Percentiles rank a stretch among this genome's conserved stretches.
phyloP scores from a whole-genome alignment of 164 flowering plant genomes.

The Dillenia suffruticosa region DNA sequence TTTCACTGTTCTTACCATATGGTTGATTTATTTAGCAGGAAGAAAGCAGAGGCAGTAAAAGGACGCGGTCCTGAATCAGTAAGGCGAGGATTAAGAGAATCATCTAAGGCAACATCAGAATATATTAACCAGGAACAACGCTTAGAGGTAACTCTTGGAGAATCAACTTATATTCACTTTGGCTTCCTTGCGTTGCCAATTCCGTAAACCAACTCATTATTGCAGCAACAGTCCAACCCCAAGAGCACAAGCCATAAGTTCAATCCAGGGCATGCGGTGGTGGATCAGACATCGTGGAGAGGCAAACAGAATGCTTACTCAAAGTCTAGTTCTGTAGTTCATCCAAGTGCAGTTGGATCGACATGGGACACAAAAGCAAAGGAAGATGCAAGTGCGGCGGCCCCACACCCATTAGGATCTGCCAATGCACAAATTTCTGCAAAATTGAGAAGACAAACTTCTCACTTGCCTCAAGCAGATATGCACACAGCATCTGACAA shows the following conservation, averaged over 20 bases:
- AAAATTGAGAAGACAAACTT: conserved; percentile 21
- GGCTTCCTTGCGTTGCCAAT: not conserved
- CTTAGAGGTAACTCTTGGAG: no score
- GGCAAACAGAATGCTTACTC: not conserved
- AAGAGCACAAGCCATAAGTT: no score
- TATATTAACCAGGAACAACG: conserved; percentile 23
- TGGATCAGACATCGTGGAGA: not conserved
- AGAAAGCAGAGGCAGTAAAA: conserved; percentile 34
- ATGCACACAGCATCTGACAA: conserved; percentile 1
- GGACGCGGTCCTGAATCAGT: conserved; percentile 46
- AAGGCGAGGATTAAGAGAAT: conserved; percentile 29
- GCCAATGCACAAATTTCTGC: conserved; percentile 9
- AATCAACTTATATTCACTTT: not conserved
- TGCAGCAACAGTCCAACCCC: not conserved
- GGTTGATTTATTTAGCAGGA: conserved; percentile 20
- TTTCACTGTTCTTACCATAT: not conserved
- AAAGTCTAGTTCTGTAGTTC: conserved; percentile 23
- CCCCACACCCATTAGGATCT: not conserved
- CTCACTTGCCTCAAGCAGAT: conserved; percentile 12
- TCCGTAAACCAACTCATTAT: not conserved
- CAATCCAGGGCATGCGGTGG: not conserved
- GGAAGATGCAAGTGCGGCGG: conserved; percentile 6
- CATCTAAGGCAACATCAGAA: conserved; percentile 33
- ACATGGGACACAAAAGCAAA: conserved; percentile 15
- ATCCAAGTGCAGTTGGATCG: conserved; percentile 29